These are phyloP conservation scores for Tylopilus felleus DNA, from an alignment of 768 basidiomycete genomes.

Conservation along the genomic window DNA sequence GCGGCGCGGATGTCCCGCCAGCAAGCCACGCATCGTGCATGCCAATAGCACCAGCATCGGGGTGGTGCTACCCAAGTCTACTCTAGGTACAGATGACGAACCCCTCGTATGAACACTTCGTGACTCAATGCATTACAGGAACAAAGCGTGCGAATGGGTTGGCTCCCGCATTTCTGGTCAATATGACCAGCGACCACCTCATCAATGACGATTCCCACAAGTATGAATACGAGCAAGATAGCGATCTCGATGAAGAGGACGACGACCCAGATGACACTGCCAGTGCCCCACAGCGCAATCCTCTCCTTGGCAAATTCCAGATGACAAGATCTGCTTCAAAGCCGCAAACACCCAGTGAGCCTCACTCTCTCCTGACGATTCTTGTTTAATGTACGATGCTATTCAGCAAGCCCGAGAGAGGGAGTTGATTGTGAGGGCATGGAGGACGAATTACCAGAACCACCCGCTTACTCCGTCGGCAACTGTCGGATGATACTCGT, in stretches of 20 bases:
- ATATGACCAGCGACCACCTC: conserved; percentile 22
- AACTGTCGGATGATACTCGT: conserved; percentile 27
- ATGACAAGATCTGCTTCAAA: conserved; percentile 2
- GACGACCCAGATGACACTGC: not conserved
- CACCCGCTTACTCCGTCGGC: conserved; percentile 23
- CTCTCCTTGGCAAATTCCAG: not conserved
- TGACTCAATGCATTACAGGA: conserved; percentile 10
- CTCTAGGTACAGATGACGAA: conserved; percentile 1
- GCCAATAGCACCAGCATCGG: conserved; percentile 18
- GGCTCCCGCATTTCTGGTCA: conserved; percentile 17
- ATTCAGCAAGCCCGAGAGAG: not conserved
- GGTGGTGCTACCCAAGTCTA: conserved; percentile 16
- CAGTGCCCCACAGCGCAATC: not conserved
- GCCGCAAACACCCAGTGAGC: conserved; percentile 4
- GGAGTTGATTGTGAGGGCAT: not conserved
- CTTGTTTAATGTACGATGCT: not conserved
- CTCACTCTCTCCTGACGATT: not conserved
- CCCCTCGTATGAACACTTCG: not conserved
- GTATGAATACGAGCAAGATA: conserved; percentile 28
- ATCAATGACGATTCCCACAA: conserved; percentile 20
- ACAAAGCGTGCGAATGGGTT: not conserved
- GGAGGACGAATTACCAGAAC: not conserved
- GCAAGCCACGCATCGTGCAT: conserved; percentile 26
- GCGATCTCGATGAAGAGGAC: conserved; percentile 22
- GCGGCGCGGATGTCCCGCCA: conserved; percentile 7